These are phyloP conservation scores for Coelastrella sp. DNA, from an alignment of 139 green algal species.

Conservation along the genomic window DNA sequence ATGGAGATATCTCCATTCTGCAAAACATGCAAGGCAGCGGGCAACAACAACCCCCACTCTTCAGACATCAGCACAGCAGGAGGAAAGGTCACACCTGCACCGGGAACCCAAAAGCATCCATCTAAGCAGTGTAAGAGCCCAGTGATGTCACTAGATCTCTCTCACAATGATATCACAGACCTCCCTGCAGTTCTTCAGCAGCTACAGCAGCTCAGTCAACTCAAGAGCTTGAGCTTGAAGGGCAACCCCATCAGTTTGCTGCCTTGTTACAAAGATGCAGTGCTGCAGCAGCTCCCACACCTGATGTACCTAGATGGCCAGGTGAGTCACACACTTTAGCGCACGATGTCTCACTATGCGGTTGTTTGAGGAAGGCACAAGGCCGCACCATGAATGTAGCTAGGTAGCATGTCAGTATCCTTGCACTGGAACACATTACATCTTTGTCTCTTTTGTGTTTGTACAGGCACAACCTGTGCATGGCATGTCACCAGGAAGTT, in stretches of 20 bases:
- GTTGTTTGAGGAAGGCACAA: no score
- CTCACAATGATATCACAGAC: slow-evolving; percentile 27
- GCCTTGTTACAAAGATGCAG: slow-evolving; percentile 6
- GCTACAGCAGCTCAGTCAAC: slow-evolving; percentile 22
- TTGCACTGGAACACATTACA: no score
- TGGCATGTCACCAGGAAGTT: neutral
- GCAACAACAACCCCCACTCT: neutral
- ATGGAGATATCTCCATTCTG: no score
- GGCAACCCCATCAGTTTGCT: slow-evolving; percentile 34
- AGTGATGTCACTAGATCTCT: slow-evolving; percentile 30
- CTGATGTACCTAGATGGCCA: slow-evolving; percentile 41
- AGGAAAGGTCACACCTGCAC: neutral
- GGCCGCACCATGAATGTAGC: no score
- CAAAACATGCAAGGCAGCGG: no score
- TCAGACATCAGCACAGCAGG: neutral
- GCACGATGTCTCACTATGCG: no score
- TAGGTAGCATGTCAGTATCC: no score
- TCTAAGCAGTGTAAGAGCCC: neutral
- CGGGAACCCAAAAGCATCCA: neutral
- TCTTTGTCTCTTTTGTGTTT: neutral
- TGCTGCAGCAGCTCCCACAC: slow-evolving; percentile 26
- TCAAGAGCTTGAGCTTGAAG: slow-evolving; percentile 24
- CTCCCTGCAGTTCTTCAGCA: neutral
- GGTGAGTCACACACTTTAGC: no score
- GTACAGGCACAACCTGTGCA: neutral